Conservation (phyloP, 129 eudicot species). For the Flaveria brownii region DNA sequence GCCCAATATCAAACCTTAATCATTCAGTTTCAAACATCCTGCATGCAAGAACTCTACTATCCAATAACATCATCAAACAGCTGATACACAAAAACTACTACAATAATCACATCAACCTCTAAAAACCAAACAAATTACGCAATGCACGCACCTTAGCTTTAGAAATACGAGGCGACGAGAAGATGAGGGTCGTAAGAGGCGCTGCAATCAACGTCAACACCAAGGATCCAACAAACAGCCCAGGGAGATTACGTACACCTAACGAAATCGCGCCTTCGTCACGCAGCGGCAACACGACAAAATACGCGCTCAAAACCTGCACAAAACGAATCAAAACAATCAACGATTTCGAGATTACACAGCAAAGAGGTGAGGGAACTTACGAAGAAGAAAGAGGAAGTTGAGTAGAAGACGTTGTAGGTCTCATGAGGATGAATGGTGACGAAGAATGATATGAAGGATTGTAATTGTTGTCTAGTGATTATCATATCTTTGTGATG, state of each 20-base stretch:
- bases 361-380: background rate
- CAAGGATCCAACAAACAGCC: conserved; percentile 77
- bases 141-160: conserved; percentile 49
- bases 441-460: conserved; percentile 59
- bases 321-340: background rate
- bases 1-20: conserved; percentile 5
- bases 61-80: background rate
- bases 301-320: conserved; percentile 90
- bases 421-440: conserved; percentile 69
- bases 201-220: conserved; percentile 80
- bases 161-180: conserved; percentile 66
- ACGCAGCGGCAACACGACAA: conserved; percentile 83
- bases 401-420: conserved; percentile 61
- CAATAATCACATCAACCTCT: background rate
- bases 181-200: conserved; percentile 70
- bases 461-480: conserved; percentile 44
- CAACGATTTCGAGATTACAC: background rate
- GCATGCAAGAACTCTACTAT: conserved; percentile 8
- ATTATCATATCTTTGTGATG: conserved; percentile 27
- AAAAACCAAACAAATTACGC: background rate
- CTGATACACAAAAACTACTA: background rate
- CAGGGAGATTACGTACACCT: conserved; percentile 72
- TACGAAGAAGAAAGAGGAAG: conserved; percentile 88
- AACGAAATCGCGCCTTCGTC: conserved; percentile 94
- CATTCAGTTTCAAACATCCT: background rate